Percentiles rank a stretch among this genome's conserved stretches.
phyloP scores from a whole-genome alignment of 140 eudicot genomes.

The Anethum foeniculum region DNA sequence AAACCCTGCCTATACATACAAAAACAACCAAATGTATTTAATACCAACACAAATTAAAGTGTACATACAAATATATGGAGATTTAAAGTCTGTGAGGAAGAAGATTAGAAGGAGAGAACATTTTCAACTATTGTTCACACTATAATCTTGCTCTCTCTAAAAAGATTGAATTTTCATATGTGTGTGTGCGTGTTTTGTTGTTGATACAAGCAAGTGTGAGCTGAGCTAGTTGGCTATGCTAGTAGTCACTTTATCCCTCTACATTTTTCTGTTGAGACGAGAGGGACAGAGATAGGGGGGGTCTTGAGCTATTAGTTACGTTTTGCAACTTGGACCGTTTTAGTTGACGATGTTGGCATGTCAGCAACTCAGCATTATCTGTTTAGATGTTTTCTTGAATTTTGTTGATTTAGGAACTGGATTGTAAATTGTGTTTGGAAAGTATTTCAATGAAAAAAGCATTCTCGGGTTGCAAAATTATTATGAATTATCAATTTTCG shows the following conservation, averaged over 20 bases:
- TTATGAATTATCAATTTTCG: no score
- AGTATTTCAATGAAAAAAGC: no score
- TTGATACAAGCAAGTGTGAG: not conserved
- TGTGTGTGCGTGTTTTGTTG: not conserved
- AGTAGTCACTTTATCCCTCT: not conserved
- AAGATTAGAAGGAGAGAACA: conserved; percentile 1
- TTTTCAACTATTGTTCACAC: not conserved
- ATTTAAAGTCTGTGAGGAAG: not conserved
- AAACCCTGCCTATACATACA: conserved; percentile 5
- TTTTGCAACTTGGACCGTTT: conserved; percentile 5
- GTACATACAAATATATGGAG: no score
- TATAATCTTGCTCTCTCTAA: conserved; percentile 3
- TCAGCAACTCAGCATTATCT: no score
- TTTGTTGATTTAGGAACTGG: no score
- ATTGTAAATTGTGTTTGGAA: no score
- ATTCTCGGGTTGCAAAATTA: no score
- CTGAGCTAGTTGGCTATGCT: not conserved
- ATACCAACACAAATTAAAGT: no score
- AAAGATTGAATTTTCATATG: not conserved
- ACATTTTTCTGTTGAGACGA: not conserved
- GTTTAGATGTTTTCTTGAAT: conserved; percentile 4
- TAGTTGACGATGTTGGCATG: no score
- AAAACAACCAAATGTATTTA: not conserved
- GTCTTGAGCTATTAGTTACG: not conserved
- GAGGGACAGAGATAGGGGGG: not conserved